phyloP scores from a whole-genome alignment of 306 rosid species.

The Vicia sativa region DNA sequence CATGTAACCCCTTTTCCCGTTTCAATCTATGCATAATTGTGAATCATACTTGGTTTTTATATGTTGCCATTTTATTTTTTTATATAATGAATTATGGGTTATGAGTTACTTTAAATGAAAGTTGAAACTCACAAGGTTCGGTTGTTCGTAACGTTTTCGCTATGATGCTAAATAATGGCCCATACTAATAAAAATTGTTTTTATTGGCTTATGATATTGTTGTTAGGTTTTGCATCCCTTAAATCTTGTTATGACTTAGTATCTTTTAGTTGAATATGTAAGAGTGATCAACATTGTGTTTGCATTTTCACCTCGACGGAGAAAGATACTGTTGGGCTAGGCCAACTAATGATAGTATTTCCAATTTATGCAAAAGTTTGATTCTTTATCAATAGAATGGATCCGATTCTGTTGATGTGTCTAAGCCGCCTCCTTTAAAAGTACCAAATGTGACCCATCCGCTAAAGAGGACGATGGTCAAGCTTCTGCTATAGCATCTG shows the following conservation, averaged over 20 bases:
- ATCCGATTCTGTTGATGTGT: slow-evolving; percentile 57
- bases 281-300: background rate
- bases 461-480: slow-evolving; percentile 40
- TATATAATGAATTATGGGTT: too few species aligned
- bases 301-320: slow-evolving; percentile 36
- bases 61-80: background rate
- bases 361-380: slow-evolving; percentile 39
- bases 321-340: slow-evolving; percentile 42
- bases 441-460: slow-evolving; percentile 48
- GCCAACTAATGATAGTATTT: slow-evolving; percentile 41
- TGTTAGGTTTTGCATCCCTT: background rate
- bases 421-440: slow-evolving; percentile 43
- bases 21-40: slow-evolving; percentile 2
- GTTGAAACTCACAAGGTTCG: slow-evolving; percentile 27
- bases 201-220: slow-evolving; percentile 1
- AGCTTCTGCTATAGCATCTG: slow-evolving; percentile 52
- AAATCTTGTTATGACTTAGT: background rate
- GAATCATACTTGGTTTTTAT: slow-evolving; percentile 5
- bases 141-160: slow-evolving; percentile 10
- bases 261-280: background rate
- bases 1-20: background rate
- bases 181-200: background rate
- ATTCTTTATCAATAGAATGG: slow-evolving; percentile 56
- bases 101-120: slow-evolving; percentile 2
- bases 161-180: slow-evolving; percentile 1